Evolutionary conservation across 192 early-diverging fungal species (phyloP), one percentile per base, ranked within the genome.

Genomic region (Coemansia javaensis): DNA sequence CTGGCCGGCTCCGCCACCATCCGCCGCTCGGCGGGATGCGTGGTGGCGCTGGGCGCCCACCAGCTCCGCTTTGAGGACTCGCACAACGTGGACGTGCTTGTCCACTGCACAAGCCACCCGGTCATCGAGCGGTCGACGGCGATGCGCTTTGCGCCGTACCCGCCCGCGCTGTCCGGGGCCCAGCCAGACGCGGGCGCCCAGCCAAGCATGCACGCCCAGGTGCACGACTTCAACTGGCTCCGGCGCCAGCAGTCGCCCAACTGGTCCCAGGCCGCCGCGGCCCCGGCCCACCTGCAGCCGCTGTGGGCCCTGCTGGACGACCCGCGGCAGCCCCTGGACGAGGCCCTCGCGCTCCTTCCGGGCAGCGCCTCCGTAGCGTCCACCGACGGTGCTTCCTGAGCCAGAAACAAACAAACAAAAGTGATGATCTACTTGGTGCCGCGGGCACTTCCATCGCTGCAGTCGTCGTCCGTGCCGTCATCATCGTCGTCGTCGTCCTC

Each of bases 151-250:
- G 87, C 80, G 4, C 60, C 81, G 13, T 87, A 78, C 46, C 69
- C 77, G 23, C 4, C 13, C 2, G 32, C 27, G 53, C 62, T 81
- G n/a, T 45, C 44, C 8, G 38, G 59, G 13, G 40, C 47, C 23
- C 38, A 41, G 40, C 5, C 7, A 1, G 28, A 8, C 28, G 7
- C 1, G 28, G 36, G 13, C 7, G 5, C 24, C 1, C 28, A 36
- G 22, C 42, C 56, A 13, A 85, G 78, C 53, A 67, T 70, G 36
- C 86, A 71, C 58, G 67, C 77, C 43, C 51, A 62, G 15, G 85
- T 93, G 12, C 87, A 96, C 50, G 93, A 96, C 50, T 96, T 96
- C 52, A 91, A 91, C 63, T 96, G 93, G 93, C 64, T 93, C 20
- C 78, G 72, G 32, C 77, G 89, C 35, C 81, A 83, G 52, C 79